These are phyloP conservation scores for Rhodotorula kratochvilovae DNA, from an alignment of 768 basidiomycete species.

Conservation along the genomic window DNA sequence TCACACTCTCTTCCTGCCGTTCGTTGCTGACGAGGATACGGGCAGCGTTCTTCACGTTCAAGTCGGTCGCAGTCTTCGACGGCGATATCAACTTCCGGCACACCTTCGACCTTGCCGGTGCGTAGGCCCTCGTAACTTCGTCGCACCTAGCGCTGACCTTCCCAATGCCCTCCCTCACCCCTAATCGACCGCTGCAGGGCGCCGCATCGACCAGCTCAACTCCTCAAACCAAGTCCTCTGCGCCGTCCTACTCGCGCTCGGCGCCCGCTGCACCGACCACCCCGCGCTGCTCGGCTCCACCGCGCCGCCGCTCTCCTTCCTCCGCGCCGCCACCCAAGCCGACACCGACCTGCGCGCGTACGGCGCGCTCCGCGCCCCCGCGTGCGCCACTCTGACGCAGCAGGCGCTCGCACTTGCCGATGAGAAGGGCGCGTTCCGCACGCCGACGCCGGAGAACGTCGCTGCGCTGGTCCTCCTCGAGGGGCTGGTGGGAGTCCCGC, in stretches of 20 bases:
- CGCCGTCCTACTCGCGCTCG: background rate
- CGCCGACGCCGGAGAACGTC: background rate
- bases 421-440: background rate
- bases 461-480: slow-evolving; percentile 10
- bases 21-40: background rate
- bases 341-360: slow-evolving; percentile 1
- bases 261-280: slow-evolving; percentile 10
- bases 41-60: slow-evolving; percentile 3
- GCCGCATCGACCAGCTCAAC: background rate
- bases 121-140: background rate
- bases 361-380: background rate
- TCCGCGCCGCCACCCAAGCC: background rate
- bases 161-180: background rate
- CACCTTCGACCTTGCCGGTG: background rate
- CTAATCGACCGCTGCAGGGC: background rate
- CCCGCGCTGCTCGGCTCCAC: background rate
- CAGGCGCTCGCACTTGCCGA: slow-evolving; percentile 7
- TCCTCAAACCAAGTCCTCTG: slow-evolving; percentile 5
- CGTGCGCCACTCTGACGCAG: background rate
- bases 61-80: background rate
- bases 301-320: background rate
- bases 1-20: background rate
- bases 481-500: background rate
- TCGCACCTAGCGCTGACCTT: background rate
- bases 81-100: background rate